Evolutionary conservation across 2,329 filamentous ascomycete genomes (phyloP).

Genomic region (Colletotrichum noveboracense): DNA sequence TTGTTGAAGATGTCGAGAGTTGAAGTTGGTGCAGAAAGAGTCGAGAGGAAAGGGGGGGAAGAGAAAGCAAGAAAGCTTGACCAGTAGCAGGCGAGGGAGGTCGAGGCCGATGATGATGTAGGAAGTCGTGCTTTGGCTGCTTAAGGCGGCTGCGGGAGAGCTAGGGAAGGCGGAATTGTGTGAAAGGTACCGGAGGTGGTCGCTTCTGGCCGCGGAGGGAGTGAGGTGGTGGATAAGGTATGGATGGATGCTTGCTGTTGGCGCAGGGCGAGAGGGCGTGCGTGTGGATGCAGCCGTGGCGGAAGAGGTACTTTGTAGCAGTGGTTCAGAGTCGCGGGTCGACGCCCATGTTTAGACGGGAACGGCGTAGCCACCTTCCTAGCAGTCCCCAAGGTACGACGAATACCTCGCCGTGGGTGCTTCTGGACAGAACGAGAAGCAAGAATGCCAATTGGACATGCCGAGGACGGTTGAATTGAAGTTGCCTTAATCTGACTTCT

Average conservation of each 20-base stretch:
- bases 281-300: not conserved
- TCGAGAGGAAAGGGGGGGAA: not conserved
- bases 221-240: not conserved
- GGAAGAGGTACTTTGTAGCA: not conserved
- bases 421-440: not conserved
- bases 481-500: not conserved
- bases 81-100: not conserved
- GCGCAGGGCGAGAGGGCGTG: not conserved
- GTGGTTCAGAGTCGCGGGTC: constrained; percentile 7
- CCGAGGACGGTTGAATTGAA: not conserved
- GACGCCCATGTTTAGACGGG: constrained; percentile 19
- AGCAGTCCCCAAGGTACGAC: not conserved
- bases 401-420: not conserved
- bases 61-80: not conserved
- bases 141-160: not conserved
- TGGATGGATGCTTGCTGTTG: not conserved
- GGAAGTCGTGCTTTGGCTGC: not conserved
- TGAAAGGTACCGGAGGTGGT: not conserved
- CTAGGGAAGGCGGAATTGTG: not conserved
- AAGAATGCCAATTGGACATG: not conserved
- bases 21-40: not conserved
- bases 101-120: constrained; percentile 18
- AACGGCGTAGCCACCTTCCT: constrained; percentile 9
- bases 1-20: not conserved
- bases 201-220: constrained; percentile 13